A percentile compares a stretch with the other conserved stretches of the same genome.
Evolutionary conservation across 768 basidiomycete genomes (phyloP).

Genomic region (Tulasnella sp.): DNA sequence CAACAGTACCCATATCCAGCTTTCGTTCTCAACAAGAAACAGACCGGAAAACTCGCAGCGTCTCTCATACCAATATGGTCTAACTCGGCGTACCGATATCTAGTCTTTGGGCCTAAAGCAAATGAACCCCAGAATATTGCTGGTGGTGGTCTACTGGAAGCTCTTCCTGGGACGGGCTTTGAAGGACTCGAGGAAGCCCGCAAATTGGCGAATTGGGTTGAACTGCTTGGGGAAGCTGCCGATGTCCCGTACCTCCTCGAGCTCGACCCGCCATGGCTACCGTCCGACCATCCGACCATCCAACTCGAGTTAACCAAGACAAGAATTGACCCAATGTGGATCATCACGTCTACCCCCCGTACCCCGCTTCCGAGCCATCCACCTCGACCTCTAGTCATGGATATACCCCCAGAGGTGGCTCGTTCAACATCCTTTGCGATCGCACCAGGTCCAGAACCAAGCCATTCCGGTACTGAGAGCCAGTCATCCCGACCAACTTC

Average conservation of each 20-base stretch:
- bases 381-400: neutral
- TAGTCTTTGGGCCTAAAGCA: slow-evolving; percentile 15
- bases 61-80: slow-evolving; percentile 16
- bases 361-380: slow-evolving; percentile 11
- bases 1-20: slow-evolving; percentile 20
- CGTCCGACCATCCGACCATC: neutral
- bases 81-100: slow-evolving; percentile 16
- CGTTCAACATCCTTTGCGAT: neutral
- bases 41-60: slow-evolving; percentile 12
- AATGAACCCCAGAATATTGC: slow-evolving; percentile 3
- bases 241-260: slow-evolving; percentile 13
- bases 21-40: slow-evolving; percentile 18
- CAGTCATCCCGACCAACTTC: neutral
- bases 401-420: neutral
- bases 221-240: neutral
- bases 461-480: neutral
- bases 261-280: slow-evolving; percentile 19
- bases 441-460: neutral
- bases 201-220: slow-evolving; percentile 11
- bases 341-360: slow-evolving; percentile 20
- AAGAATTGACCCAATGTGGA: slow-evolving; percentile 17
- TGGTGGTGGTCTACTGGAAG: slow-evolving; percentile 15
- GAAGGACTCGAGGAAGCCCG: slow-evolving; percentile 3
- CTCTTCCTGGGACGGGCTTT: slow-evolving; percentile 7
- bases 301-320: slow-evolving; percentile 18